Evolutionary conservation across 2,329 filamentous ascomycete genomes (phyloP), one percentile per base, ranked within the genome.

Genomic region (Claviceps quebecensis): DNA sequence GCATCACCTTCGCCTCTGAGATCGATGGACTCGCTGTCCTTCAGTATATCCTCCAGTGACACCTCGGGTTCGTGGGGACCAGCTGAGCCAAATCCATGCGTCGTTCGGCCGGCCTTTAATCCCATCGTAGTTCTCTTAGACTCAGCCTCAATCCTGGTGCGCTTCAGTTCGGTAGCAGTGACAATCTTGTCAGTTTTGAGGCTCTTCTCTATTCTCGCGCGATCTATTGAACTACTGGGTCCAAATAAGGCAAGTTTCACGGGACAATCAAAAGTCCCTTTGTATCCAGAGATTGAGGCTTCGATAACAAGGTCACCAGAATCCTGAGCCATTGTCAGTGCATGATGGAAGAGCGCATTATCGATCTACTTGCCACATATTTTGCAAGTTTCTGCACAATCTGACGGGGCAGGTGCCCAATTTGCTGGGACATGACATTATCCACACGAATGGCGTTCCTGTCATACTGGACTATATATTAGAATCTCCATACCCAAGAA

Each of bases 361-460:
- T 17, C 2, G 40, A 19, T 16, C 22, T 36, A 56, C 71, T 59
- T 65, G 84, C 82, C 61, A 94, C 73, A 61, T 87, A 88, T 2
- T 75, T 77, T 0, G 86, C 81, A 50, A 95, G 68, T 64, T 86
- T 91, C n/a, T 72, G 69, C 1, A 82, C 87, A 22, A 87, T 61
- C 1, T 67, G 72, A 13, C 79, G 73, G 6, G 86, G 84, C 41
- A 95, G 72, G 65, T 95, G 87, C 1, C 88, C 88, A 58, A 95
- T 86, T 60, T 94, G 87, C 7, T 66, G 64, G 16, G 80, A 77
- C 60, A 85, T 76, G 14, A 90, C 86, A 63, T 93, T 94, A 59
- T 86, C 75, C 1, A 94, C 78, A 5, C 80, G 78, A 52, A 94
- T 87, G 0, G 87, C 87, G 66, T 93, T 93, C 5, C 58, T 56